These are phyloP conservation scores for Vicia villosa DNA, from an alignment of 306 rosid genomes.

Conservation along the genomic window DNA sequence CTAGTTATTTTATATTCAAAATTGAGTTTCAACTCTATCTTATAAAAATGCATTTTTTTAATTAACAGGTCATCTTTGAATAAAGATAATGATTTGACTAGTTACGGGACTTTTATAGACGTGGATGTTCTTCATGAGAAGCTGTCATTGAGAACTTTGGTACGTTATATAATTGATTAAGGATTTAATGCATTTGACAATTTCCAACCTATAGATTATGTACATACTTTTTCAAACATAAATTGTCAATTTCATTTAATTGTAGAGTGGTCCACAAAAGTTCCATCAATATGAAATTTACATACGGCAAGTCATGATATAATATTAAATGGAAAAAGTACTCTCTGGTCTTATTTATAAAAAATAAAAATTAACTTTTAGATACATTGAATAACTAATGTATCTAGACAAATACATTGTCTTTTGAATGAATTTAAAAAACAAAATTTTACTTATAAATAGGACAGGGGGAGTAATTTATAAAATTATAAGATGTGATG, in stretches of 20 bases:
- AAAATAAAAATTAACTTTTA: too few relatives aligned
- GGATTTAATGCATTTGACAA: background rate
- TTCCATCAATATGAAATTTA: background rate
- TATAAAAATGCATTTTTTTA: background rate
- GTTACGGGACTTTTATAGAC: conserved; percentile 56
- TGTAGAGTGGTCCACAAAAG: conserved; percentile 9
- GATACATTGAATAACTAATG: too few relatives aligned
- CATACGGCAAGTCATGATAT: too few relatives aligned
- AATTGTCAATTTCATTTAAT: background rate
- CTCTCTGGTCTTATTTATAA: too few relatives aligned
- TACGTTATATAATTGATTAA: conserved; percentile 36
- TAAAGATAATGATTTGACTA: conserved; percentile 48
- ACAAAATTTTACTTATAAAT: too few relatives aligned
- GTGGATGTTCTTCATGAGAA: conserved; percentile 55
- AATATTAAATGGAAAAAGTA: too few relatives aligned
- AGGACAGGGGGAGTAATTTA: too few relatives aligned
- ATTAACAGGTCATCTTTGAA: conserved; percentile 62
- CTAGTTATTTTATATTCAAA: background rate
- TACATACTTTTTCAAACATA: background rate
- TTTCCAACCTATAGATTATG: background rate
- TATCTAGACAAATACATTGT: too few relatives aligned
- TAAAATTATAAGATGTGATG: too few relatives aligned
- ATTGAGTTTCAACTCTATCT: background rate
- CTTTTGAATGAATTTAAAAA: too few relatives aligned
- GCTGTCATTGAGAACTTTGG: conserved; percentile 65